These are phyloP conservation scores for Hypomontagnella submonticulosa DNA, from an alignment of 495 filamentous ascomycete genomes.

Conservation along the genomic window DNA sequence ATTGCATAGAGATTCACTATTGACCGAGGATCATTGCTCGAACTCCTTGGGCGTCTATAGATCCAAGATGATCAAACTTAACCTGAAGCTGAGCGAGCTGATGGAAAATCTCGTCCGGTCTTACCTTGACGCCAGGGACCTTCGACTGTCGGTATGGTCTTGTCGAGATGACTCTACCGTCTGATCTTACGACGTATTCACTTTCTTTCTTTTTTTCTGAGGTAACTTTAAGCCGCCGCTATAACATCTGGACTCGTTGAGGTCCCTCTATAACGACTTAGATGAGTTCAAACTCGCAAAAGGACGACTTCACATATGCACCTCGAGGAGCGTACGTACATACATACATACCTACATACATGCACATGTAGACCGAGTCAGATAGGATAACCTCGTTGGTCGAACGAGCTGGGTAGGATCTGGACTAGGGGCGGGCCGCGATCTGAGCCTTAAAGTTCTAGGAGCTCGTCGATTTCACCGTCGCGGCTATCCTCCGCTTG, in stretches of 20 bases:
- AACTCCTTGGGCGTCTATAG: slow-evolving; percentile 3
- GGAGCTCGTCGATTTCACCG: slow-evolving; percentile 20
- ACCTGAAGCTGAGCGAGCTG: slow-evolving; percentile 33
- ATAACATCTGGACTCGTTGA: neutral
- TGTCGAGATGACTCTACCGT: slow-evolving; percentile 26
- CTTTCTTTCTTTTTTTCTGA: slow-evolving; percentile 1
- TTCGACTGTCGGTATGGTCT: slow-evolving; percentile 18
- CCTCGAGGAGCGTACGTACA: neutral
- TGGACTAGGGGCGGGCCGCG: slow-evolving; percentile 41
- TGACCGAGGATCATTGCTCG: slow-evolving; percentile 18
- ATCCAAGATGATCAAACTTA: slow-evolving; percentile 35
- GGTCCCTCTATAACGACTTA: slow-evolving; percentile 5
- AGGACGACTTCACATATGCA: slow-evolving; percentile 14
- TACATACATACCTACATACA: too few relatives aligned
- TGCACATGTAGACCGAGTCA: slow-evolving; percentile 18
- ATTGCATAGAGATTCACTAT: slow-evolving; percentile 7
- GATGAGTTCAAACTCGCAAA: neutral
- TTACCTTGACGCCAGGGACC: slow-evolving; percentile 30
- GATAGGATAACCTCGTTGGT: neutral
- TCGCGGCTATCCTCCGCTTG: slow-evolving; percentile 7
- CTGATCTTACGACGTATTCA: neutral
- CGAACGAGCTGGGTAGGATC: slow-evolving; percentile 24
- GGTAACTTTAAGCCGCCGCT: slow-evolving; percentile 2
- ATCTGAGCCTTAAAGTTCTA: slow-evolving; percentile 26
- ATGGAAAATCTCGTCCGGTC: slow-evolving; percentile 13